These are phyloP conservation scores for Castanea mollissima DNA, from an alignment of 306 rosid species.

Conservation along the genomic window DNA sequence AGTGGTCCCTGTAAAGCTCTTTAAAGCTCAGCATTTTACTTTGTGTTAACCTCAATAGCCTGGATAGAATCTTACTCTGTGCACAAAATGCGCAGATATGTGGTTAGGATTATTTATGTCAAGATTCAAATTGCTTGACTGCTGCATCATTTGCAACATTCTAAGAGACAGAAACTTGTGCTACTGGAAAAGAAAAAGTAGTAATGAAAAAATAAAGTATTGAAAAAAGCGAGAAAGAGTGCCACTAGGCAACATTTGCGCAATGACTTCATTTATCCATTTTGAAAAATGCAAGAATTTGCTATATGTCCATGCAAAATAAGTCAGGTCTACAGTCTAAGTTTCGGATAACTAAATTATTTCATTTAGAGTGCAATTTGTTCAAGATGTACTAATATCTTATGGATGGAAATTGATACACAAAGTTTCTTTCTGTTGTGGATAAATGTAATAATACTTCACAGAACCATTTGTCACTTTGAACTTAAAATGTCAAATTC, in stretches of 20 bases:
- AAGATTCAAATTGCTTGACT: neutral
- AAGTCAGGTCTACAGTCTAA: too few relatives aligned
- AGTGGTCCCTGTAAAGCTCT: neutral
- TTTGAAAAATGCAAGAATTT: too few relatives aligned
- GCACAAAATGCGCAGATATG: neutral
- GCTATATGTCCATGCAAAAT: too few relatives aligned
- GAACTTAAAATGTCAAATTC: neutral
- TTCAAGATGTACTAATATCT: neutral
- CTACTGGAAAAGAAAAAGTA: too few relatives aligned
- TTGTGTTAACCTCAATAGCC: neutral
- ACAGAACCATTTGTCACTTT: neutral
- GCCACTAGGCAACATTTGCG: too few relatives aligned
- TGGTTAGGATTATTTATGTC: neutral
- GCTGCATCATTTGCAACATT: too few relatives aligned
- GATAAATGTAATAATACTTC: neutral
- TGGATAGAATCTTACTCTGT: neutral
- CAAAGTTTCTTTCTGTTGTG: neutral
- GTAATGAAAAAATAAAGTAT: too few relatives aligned
- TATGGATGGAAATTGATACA: neutral
- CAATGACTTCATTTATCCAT: too few relatives aligned
- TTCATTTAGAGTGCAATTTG: neutral
- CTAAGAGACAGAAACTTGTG: too few relatives aligned
- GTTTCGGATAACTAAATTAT: too few relatives aligned
- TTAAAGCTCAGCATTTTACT: neutral
- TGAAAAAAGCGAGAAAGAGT: too few relatives aligned